Conservation (phyloP, 2,329 filamentous ascomycete genomes). For the Biscogniauxia sp. region DNA sequence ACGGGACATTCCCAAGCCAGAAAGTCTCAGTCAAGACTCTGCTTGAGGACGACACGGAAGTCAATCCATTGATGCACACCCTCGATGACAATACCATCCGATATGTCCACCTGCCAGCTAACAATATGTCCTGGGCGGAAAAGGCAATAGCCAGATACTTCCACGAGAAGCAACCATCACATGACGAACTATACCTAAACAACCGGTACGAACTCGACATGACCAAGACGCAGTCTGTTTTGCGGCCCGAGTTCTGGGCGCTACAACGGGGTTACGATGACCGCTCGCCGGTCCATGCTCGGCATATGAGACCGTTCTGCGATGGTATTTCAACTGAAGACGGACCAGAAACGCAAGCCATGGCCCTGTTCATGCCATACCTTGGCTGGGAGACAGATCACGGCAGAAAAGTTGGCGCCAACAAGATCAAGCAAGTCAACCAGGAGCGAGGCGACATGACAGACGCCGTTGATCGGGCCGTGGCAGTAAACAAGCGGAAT, state of each 20-base stretch:
- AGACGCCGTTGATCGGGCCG: background rate
- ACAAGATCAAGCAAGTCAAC: conserved; percentile 3
- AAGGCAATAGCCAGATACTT: conserved; percentile 22
- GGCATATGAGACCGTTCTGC: conserved; percentile 3
- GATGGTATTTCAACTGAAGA: background rate
- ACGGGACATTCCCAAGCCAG: conserved; percentile 18
- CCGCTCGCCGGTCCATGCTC: background rate
- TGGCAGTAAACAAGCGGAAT: background rate
- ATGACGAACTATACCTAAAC: background rate
- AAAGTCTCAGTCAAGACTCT: conserved; percentile 23
- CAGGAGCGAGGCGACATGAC: conserved; percentile 2
- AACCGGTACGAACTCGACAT: background rate
- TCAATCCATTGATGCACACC: conserved; percentile 19
- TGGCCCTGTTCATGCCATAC: conserved; percentile 20
- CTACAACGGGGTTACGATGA: background rate
- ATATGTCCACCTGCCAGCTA: conserved; percentile 28
- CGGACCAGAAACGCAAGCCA: background rate
- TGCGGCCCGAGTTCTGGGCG: conserved; percentile 1
- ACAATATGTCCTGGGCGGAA: conserved; percentile 31
- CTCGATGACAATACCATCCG: conserved; percentile 15
- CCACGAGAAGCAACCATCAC: conserved; percentile 8
- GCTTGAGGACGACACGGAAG: conserved; percentile 17
- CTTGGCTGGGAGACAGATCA: conserved; percentile 29
- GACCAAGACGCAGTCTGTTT: background rate
- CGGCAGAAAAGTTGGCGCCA: background rate